Conservation (phyloP, 345 rosid genomes). For the Brassica napus region DNA sequence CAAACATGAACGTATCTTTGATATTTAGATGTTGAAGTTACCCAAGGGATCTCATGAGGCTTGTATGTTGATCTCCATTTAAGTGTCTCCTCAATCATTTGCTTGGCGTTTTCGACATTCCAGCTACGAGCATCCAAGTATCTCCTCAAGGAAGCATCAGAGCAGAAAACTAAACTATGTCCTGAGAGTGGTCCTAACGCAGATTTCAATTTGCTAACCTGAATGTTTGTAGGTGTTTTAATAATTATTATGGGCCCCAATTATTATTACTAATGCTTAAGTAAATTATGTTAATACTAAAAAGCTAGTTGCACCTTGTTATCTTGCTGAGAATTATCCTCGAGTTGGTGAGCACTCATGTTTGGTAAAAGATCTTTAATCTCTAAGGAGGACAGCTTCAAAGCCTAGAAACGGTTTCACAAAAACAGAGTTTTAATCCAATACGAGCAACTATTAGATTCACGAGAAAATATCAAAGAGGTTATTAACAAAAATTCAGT, state of each 20-base stretch:
- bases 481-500: neutral
- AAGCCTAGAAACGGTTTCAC: constrained; percentile 16
- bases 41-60: constrained; percentile 97
- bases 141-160: constrained; percentile 74
- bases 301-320: constrained; percentile 49
- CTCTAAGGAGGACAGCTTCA: constrained; percentile 12
- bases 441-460: neutral
- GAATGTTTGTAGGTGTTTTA: constrained; percentile 5
- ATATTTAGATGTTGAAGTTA: constrained; percentile 29
- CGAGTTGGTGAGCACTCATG: constrained; percentile 46
- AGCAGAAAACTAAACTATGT: constrained; percentile 57
- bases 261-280: neutral
- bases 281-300: neutral
- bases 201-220: constrained; percentile 68
- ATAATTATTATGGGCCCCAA: neutral
- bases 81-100: constrained; percentile 79
- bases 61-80: constrained; percentile 84
- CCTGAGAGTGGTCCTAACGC: constrained; percentile 77
- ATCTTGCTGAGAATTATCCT: constrained; percentile 49
- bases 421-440: neutral
- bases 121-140: constrained; percentile 82
- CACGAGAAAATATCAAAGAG: neutral
- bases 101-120: constrained; percentile 79
- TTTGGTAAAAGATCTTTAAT: neutral
- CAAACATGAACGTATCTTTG: neutral